Conservation (phyloP, 2,329 filamentous ascomycete species). For the Macrophomina pseudophaseolina region DNA sequence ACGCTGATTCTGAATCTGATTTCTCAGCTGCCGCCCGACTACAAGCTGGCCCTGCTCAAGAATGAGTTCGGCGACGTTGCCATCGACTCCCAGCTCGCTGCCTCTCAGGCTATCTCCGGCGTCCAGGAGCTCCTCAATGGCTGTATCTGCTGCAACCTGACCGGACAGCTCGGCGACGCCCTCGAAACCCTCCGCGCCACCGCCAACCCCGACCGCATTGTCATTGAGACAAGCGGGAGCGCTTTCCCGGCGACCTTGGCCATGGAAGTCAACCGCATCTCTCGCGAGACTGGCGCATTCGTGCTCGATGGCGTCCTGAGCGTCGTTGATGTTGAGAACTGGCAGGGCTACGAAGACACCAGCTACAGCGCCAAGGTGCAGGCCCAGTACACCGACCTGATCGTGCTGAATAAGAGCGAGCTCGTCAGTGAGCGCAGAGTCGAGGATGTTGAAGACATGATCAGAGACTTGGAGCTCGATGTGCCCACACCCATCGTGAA, state of each 20-base stretch:
- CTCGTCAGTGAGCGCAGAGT: constrained; percentile 72
- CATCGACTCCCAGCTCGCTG: constrained; percentile 88
- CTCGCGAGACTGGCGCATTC: constrained; percentile 71
- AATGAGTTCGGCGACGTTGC: constrained; percentile 98
- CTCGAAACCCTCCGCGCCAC: constrained; percentile 72
- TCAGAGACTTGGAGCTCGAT: constrained; percentile 81
- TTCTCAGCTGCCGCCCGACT: constrained; percentile 83
- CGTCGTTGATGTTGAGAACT: constrained; percentile 94
- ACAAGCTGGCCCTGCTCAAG: constrained; percentile 92
- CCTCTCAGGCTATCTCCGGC: constrained; percentile 80
- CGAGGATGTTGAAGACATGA: constrained; percentile 76
- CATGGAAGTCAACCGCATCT: constrained; percentile 84
- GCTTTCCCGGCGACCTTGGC: constrained; percentile 84
- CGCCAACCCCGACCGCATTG: constrained; percentile 76
- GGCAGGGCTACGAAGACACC: constrained; percentile 89
- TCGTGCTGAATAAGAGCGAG: constrained; percentile 96
- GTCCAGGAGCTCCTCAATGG: constrained; percentile 94
- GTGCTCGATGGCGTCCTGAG: constrained; percentile 85
- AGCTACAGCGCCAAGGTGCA: constrained; percentile 88
- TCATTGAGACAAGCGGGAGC: constrained; percentile 90
- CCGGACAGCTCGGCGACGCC: constrained; percentile 84
- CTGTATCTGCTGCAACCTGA: constrained; percentile 98
- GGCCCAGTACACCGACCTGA: constrained; percentile 85
- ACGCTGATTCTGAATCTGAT: constrained; percentile 93
- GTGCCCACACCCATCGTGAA: constrained; percentile 78